These are phyloP conservation scores for Brettanomyces sp. DNA, from an alignment of 805 yeast species.

Conservation along the genomic window DNA sequence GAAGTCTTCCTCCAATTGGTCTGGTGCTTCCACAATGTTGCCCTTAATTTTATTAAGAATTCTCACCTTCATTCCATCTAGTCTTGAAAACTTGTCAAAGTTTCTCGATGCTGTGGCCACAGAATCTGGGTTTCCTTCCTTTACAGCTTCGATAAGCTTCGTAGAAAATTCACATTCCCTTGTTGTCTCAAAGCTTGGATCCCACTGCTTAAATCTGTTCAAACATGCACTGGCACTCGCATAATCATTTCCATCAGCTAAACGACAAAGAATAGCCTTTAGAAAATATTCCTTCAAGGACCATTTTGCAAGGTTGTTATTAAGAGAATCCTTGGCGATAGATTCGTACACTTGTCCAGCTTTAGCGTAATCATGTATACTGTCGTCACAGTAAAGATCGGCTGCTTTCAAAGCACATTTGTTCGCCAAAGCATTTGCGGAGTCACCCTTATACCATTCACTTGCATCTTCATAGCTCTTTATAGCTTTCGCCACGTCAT, in stretches of 20 bases:
- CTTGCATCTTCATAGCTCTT: slow-evolving; percentile 85
- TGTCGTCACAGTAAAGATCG: slow-evolving; percentile 65
- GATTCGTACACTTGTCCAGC: slow-evolving; percentile 74
- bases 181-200: slow-evolving; percentile 63
- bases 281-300: slow-evolving; percentile 85
- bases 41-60: slow-evolving; percentile 74
- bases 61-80: slow-evolving; percentile 87
- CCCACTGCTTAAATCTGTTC: slow-evolving; percentile 57
- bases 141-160: slow-evolving; percentile 64
- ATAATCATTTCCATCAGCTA: slow-evolving; percentile 69
- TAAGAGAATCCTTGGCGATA: slow-evolving; percentile 66
- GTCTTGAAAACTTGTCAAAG: slow-evolving; percentile 77
- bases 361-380: slow-evolving; percentile 53
- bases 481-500: slow-evolving; percentile 61
- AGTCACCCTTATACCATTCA: slow-evolving; percentile 91
- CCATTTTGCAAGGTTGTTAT: slow-evolving; percentile 78
- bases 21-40: slow-evolving; percentile 22
- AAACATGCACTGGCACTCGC: slow-evolving; percentile 77
- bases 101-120: slow-evolving; percentile 69
- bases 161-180: slow-evolving; percentile 65
- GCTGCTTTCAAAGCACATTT: slow-evolving; percentile 87
- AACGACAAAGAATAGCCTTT: slow-evolving; percentile 71
- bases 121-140: slow-evolving; percentile 69
- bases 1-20: slow-evolving; percentile 26
- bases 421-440: slow-evolving; percentile 82